Evolutionary conservation across 495 filamentous ascomycete genomes (phyloP), one percentile per base, ranked within the genome.

Genomic region (Collariella sp.): DNA sequence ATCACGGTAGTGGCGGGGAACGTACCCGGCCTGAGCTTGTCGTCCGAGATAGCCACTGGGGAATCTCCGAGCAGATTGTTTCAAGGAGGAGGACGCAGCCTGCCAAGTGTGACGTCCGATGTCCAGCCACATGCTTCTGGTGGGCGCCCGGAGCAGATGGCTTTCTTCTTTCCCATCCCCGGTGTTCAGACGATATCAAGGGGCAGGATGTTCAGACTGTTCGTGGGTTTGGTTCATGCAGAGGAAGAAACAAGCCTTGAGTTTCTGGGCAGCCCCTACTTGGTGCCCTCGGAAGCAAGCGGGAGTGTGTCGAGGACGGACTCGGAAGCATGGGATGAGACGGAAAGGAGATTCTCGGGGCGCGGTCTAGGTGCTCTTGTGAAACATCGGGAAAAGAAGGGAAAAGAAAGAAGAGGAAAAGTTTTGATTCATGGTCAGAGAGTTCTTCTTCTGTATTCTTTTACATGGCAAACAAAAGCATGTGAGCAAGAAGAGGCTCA

Each of bases 211-310:
- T n/a, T n/a, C n/a, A n/a, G n/a, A n/a, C n/a, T n/a, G n/a, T n/a
- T n/a, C n/a, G n/a, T n/a, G n/a, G n/a, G n/a, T n/a, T n/a, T n/a
- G 47, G 46, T 57, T 51, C 54, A 61, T 61, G 54, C 58, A 61
- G 34, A 46, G 56, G 54, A 50, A 34, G 54, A 61, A 61, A 61
- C 58, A 43, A 35, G 33, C 22, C n/a, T n/a, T n/a, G n/a, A n/a
- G n/a, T n/a, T 46, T 22, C 18, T 15, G 22, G 45, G 35, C 16
- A 35, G 34, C 47, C 48, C 48, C 44, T 36, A 31, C 42, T 22
- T 49, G 5, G 15, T 26, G 39, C 19, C 44, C 7, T 39, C 50
- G 51, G 54, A 52, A 52, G 57, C 54, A 44, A 20, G 46, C 54
- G 47, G 39, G 12, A 52, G 29, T 45, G 48, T 48, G 48, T 57